Percentiles rank a stretch among this genome's conserved stretches.
Evolutionary conservation across 2,329 filamentous ascomycete species (phyloP).

Genomic region (Microthyrium microscopicum): DNA sequence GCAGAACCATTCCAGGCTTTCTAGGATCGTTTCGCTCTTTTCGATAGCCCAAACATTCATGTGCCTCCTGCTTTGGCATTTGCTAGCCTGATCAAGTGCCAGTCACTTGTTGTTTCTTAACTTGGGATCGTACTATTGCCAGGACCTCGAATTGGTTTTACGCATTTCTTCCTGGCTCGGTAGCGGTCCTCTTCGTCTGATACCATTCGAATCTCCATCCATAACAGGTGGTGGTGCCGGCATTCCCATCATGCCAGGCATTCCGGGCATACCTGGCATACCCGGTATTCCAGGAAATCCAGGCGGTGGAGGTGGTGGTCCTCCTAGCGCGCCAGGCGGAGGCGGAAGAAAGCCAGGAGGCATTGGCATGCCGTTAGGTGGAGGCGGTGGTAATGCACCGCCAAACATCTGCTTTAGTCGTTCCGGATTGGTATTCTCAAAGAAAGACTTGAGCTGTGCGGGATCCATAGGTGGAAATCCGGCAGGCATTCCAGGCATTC

Average conservation of each 20-base stretch:
- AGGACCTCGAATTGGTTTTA: no score
- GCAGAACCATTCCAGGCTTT: no score
- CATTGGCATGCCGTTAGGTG: conserved; percentile 9
- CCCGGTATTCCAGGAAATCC: conserved; percentile 1
- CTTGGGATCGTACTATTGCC: no score
- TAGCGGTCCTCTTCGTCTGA: conserved; percentile 50
- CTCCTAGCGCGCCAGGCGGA: conserved; percentile 5
- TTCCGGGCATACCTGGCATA: conserved; percentile 9
- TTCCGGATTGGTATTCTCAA: conserved; percentile 15
- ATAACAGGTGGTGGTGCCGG: conserved; percentile 13
- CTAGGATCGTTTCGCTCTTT: no score
- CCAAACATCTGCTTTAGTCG: conserved; percentile 16
- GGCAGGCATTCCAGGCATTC: conserved; percentile 32
- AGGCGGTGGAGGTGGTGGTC: conserved; percentile 6
- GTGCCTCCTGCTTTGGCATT: no score
- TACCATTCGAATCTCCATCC: conserved; percentile 17
- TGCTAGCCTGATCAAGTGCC: no score
- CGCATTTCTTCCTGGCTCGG: conserved; percentile 78
- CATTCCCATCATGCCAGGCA: conserved; percentile 13
- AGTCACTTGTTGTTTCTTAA: no score
- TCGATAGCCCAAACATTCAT: no score
- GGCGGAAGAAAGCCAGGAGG: conserved; percentile 5
- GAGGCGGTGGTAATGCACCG: conserved; percentile 15
- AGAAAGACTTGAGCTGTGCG: conserved; percentile 8
- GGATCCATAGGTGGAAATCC: conserved; percentile 14